A percentile compares a stretch with the other conserved stretches of the same genome.
phyloP scores from a whole-genome alignment of 345 rosid genomes.

The Passiflora organensis region DNA sequence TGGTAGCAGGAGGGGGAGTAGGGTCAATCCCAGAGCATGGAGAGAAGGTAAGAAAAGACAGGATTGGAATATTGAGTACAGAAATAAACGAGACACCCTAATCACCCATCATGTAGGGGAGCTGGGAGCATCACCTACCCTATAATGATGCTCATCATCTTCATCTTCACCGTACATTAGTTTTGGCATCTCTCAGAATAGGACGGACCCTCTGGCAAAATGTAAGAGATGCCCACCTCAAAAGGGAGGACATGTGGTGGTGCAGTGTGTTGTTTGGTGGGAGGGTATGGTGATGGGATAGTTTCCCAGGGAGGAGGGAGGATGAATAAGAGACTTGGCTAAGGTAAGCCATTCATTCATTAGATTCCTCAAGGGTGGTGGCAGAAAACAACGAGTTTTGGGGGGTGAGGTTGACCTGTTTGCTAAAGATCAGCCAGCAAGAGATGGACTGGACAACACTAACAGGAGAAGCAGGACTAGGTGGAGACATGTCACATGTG shows the following conservation, averaged over 20 bases:
- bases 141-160: conserved; percentile 1
- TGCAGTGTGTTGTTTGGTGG: neutral
- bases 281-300: neutral
- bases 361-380: conserved; percentile 10
- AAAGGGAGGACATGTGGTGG: neutral
- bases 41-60: conserved; percentile 8
- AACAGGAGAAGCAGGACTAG: conserved; percentile 1
- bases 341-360: neutral
- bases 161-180: neutral
- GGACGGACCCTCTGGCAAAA: neutral
- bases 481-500: conserved; percentile 40
- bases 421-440: too few relatives aligned
- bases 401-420: too few relatives aligned
- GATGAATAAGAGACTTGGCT: neutral
- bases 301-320: neutral
- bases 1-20: too few relatives aligned
- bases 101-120: conserved; percentile 44
- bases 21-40: neutral
- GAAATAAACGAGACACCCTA: conserved; percentile 35
- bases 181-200: neutral
- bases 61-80: conserved; percentile 8
- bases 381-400: too few relatives aligned
- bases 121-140: conserved; percentile 39
- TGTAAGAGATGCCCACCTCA: neutral
- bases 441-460: conserved; percentile 44